Percentiles rank a stretch among this genome's conserved stretches.
Conservation (phyloP, 306 rosid genomes). For the Cicer yamashitae region DNA sequence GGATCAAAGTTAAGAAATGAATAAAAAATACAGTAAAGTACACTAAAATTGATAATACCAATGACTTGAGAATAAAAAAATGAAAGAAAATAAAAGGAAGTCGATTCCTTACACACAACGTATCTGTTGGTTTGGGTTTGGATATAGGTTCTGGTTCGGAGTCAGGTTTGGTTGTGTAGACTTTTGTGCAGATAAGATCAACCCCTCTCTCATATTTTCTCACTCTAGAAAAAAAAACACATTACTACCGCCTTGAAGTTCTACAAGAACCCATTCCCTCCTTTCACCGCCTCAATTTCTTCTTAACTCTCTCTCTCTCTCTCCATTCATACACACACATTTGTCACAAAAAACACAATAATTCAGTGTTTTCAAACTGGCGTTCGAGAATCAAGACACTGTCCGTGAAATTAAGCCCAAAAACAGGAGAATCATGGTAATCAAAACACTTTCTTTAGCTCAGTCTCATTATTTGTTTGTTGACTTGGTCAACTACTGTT, state of each 20-base stretch:
- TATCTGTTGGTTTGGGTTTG: slow-evolving; percentile 34
- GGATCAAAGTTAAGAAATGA: no score
- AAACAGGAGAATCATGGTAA: slow-evolving; percentile 85
- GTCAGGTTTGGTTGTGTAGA: slow-evolving; percentile 49
- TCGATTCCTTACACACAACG: slow-evolving; percentile 45
- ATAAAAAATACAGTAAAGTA: neutral
- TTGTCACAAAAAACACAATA: neutral
- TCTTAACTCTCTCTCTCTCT: slow-evolving; percentile 37
- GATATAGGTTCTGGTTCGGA: slow-evolving; percentile 30
- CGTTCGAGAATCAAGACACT: slow-evolving; percentile 74
- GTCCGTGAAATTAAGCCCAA: slow-evolving; percentile 87
- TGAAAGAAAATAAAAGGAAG: slow-evolving; percentile 65
- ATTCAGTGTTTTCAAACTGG: slow-evolving; percentile 62
- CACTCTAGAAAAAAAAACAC: slow-evolving; percentile 48
- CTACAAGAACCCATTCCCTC: slow-evolving; percentile 71
- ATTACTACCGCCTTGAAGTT: slow-evolving; percentile 44
- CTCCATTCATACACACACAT: slow-evolving; percentile 22
- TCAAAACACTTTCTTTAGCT: neutral
- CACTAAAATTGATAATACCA: slow-evolving; percentile 57
- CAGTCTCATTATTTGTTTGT: neutral
- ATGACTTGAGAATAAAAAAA: slow-evolving; percentile 57
- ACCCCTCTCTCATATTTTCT: slow-evolving; percentile 37
- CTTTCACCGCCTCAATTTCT: slow-evolving; percentile 58
- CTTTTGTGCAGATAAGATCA: slow-evolving; percentile 83
- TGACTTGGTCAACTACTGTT: neutral